Conservation (phyloP, 176 grass and related monocot genomes). For the Carex scoparia region DNA sequence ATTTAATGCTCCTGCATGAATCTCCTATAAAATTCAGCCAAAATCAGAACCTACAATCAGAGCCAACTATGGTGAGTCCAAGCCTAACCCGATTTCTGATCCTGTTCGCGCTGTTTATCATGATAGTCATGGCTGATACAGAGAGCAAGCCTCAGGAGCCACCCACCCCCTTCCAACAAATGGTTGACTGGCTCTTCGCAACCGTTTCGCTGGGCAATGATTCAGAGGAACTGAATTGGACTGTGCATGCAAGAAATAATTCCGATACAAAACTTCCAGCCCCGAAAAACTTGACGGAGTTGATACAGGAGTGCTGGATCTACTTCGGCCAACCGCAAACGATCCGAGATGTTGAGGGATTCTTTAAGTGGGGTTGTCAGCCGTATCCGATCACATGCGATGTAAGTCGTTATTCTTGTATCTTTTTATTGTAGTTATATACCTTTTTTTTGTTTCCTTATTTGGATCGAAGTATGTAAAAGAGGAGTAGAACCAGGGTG, state of each 20-base stretch:
- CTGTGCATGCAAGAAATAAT: background rate
- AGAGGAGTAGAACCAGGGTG: no score
- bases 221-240: background rate
- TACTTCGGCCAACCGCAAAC: background rate
- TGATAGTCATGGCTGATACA: background rate
- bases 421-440: background rate
- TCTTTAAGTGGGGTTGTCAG: slow-evolving; percentile 20
- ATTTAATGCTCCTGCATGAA: background rate
- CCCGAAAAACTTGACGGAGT: background rate
- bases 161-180: background rate
- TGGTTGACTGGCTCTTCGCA: background rate
- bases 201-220: background rate
- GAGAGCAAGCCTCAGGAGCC: background rate
- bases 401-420: background rate
- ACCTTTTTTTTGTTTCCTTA: no score
- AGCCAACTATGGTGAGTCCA: background rate
- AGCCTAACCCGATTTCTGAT: background rate
- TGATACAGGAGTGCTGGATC: background rate
- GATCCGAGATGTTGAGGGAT: background rate
- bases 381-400: slow-evolving; percentile 15
- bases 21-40: background rate
- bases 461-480: no score
- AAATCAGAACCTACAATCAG: background rate
- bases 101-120: background rate
- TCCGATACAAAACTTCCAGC: background rate